Conservation (phyloP, 1,139 yeast species). For the Geotrichum citri-aurantii region DNA sequence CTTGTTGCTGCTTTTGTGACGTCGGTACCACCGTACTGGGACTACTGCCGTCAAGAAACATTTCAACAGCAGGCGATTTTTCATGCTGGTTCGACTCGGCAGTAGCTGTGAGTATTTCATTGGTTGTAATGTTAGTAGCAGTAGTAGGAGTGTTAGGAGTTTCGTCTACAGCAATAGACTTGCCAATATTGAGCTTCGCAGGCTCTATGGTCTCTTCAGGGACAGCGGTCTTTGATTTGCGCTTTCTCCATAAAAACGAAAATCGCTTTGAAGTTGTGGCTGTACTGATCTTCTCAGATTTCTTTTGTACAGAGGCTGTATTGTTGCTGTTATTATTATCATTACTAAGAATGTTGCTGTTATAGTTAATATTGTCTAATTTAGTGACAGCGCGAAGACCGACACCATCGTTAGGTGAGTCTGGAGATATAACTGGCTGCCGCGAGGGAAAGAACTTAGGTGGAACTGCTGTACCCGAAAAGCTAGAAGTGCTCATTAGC, state of each 20-base stretch:
- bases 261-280: neutral
- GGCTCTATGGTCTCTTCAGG: neutral
- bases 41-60: neutral
- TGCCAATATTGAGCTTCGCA: neutral
- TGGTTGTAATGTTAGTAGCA: neutral
- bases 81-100: neutral
- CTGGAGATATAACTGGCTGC: constrained; percentile 7
- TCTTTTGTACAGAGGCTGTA: neutral
- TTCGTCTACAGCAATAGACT: neutral
- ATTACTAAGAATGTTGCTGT: neutral
- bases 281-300: neutral
- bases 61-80: neutral
- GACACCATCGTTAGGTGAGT: neutral
- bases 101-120: neutral
- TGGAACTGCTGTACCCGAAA: neutral
- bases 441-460: constrained; percentile 8
- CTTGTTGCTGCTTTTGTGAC: neutral
- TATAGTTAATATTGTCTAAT: too few species aligned
- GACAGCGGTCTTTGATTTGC: neutral
- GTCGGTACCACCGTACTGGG: neutral
- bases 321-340: too few species aligned
- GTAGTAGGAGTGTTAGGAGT: neutral
- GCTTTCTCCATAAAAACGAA: constrained; percentile 4
- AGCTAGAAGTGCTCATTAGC: constrained; percentile 1
- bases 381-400: neutral